Base-by-base conservation (phyloP, 768 basidiomycete species). In the Clitopilus hobsonii region DNA sequence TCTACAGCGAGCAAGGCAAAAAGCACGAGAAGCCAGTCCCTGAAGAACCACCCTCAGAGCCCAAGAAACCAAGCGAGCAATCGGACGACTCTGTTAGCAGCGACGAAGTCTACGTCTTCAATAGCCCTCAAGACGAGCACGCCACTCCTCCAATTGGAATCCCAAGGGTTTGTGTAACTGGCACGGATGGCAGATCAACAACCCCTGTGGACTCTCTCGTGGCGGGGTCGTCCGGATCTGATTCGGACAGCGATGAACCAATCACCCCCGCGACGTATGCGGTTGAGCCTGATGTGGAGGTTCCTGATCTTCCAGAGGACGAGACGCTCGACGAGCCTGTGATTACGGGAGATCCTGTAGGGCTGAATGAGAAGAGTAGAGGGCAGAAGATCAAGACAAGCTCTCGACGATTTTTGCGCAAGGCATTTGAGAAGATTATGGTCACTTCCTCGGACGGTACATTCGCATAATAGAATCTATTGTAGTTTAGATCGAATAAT, bases 181-280 rank as follows among this genome's bases (percentile, higher is more conserved):
- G 50, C 28, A 23, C 60, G 29, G 30, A 58, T 20, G 29, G 29
- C 20, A 38, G 22, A 2, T 20, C 16, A 6, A n/a, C n/a, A n/a
- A 28, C 27, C 20, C 18, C 38, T 11, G 48, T 14, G 24, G 38
- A 22, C 6, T 11, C 29, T 18, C 27, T 20, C 28, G 23, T 10
- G 22, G 6, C 41, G 22, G 41, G 18, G 11, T 45, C 41, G 10
- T 45, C 41, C 3, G 41, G 41, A 45, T 70, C 72, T 8, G 67
- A 61, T 16, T 63, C 67, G 26, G 72, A 71, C n/a, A 78, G 75
- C 54, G 70, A 69, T 53, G 78, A 77, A 26, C 80, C 78, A 23
- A 72, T 77, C 55, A 83, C 81, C 10, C 81, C 81, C 45, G 72
- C 71, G 36, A 73, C 75, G 13, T 63, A 67, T 51, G 62, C 80